A percentile compares a stretch with the other conserved stretches of the same genome.
phyloP scores from a whole-genome alignment of 768 basidiomycete species.

The Auriscalpium microsporum region DNA sequence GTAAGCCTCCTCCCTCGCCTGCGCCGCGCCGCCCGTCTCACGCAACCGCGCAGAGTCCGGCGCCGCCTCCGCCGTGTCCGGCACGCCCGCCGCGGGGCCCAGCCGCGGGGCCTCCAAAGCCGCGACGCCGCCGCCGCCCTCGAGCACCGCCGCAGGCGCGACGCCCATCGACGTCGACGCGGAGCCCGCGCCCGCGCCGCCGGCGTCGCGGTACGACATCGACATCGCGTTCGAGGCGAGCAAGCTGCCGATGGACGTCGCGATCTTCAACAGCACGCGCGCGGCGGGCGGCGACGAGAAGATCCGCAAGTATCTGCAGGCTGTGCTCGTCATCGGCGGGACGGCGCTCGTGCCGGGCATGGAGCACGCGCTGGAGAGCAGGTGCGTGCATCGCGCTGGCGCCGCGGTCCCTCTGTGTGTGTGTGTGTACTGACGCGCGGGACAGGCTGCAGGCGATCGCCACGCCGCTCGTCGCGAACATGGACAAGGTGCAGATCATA shows the following conservation, averaged over 20 bases:
- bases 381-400: slow-evolving; percentile 36
- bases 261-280: slow-evolving; percentile 87
- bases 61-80: slow-evolving; percentile 12
- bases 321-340: slow-evolving; percentile 83
- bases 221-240: slow-evolving; percentile 81
- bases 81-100: slow-evolving; percentile 9
- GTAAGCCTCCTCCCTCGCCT: slow-evolving; percentile 10
- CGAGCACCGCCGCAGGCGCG: slow-evolving; percentile 6
- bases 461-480: slow-evolving; percentile 70
- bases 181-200: slow-evolving; percentile 11
- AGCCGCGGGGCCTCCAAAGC: slow-evolving; percentile 6
- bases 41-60: slow-evolving; percentile 7
- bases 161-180: slow-evolving; percentile 2
- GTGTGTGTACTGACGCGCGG: not conserved
- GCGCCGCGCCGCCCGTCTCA: slow-evolving; percentile 16
- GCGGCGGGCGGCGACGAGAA: slow-evolving; percentile 84
- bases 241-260: slow-evolving; percentile 87
- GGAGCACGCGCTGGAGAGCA: slow-evolving; percentile 80
- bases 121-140: slow-evolving; percentile 15
- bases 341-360: slow-evolving; percentile 74
- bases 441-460: slow-evolving; percentile 73
- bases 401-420: not conserved
- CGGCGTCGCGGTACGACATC: slow-evolving; percentile 43
- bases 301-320: slow-evolving; percentile 81
- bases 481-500: slow-evolving; percentile 86